Percentiles rank a stretch among this genome's conserved stretches.
phyloP scores from a whole-genome alignment of 1,139 yeast species.

The Diutina pseudorugosa region DNA sequence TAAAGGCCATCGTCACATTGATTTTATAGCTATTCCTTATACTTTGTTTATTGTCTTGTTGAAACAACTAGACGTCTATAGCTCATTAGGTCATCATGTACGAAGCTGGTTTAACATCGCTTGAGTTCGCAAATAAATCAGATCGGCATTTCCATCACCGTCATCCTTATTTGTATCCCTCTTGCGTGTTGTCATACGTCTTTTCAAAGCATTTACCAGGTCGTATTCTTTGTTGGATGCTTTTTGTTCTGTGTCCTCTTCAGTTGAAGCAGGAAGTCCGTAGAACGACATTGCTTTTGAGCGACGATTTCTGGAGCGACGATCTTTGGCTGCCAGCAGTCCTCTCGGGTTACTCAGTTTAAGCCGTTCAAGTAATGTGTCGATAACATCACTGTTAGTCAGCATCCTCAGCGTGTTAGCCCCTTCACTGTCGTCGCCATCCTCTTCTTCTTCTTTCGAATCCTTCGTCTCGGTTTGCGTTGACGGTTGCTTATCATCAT shows the following conservation, averaged over 20 bases:
- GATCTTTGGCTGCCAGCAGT: conserved; percentile 13
- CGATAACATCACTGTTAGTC: conserved; percentile 19
- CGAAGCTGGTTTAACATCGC: conserved; percentile 3
- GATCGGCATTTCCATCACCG: neutral
- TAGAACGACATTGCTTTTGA: conserved; percentile 12
- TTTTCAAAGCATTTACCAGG: conserved; percentile 26
- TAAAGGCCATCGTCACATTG: neutral
- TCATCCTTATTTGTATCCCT: neutral
- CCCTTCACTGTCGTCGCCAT: conserved; percentile 5
- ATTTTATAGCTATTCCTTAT: neutral
- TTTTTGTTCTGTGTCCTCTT: conserved; percentile 10
- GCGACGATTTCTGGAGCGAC: conserved; percentile 16
- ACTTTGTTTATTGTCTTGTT: neutral
- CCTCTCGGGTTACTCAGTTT: conserved; percentile 14
- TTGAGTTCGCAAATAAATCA: conserved; percentile 1
- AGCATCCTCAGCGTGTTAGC: conserved; percentile 6
- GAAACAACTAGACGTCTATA: neutral
- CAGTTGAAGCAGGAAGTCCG: conserved; percentile 24
- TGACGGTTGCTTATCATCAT: neutral
- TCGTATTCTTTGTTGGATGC: conserved; percentile 17
- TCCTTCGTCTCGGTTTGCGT: neutral
- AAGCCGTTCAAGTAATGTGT: conserved; percentile 19
- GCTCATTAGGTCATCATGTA: neutral
- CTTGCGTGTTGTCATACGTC: conserved; percentile 20
- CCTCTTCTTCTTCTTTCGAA: conserved; percentile 3